phyloP scores from a whole-genome alignment of 495 filamentous ascomycete genomes.

The Penicillium cataractarum region DNA sequence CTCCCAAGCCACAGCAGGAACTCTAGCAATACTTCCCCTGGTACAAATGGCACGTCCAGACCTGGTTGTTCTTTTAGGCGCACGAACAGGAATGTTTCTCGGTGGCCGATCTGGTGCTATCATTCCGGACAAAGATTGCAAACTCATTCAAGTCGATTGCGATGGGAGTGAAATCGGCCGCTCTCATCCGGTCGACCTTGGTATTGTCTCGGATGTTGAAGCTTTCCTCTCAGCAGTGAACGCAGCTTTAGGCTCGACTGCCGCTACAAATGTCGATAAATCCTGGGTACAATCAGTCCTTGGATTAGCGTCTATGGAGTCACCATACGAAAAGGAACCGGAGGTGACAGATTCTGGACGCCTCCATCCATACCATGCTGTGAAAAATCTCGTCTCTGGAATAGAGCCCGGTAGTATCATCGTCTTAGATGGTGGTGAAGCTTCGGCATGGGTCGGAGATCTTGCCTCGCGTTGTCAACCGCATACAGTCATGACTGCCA shows the following conservation, averaged over 20 bases:
- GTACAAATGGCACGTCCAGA: slow-evolving; percentile 21
- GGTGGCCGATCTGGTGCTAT: slow-evolving; percentile 29
- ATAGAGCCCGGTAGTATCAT: slow-evolving; percentile 31
- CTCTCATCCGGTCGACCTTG: slow-evolving; percentile 27
- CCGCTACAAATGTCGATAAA: slow-evolving; percentile 12
- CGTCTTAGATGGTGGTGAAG: slow-evolving; percentile 34
- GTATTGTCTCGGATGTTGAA: slow-evolving; percentile 29
- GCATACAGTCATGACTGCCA: slow-evolving; percentile 23
- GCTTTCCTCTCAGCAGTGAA: slow-evolving; percentile 24
- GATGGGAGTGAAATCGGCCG: slow-evolving; percentile 33
- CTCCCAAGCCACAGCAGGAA: slow-evolving; percentile 13
- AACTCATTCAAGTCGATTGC: slow-evolving; percentile 31
- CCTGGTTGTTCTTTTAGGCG: slow-evolving; percentile 30
- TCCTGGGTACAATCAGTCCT: slow-evolving; percentile 25
- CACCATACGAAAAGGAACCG: slow-evolving; percentile 27
- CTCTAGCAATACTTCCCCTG: slow-evolving; percentile 19
- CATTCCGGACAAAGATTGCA: slow-evolving; percentile 29
- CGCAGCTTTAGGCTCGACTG: slow-evolving; percentile 1
- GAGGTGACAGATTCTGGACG: slow-evolving; percentile 16
- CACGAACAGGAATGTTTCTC: slow-evolving; percentile 36
- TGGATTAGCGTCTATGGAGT: slow-evolving; percentile 14
- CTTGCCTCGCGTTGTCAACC: slow-evolving; percentile 16
- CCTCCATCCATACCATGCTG: slow-evolving; percentile 34
- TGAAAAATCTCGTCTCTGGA: slow-evolving; percentile 25
- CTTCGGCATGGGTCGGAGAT: slow-evolving; percentile 25